Percentiles rank a stretch among this genome's conserved stretches.
Conservation (phyloP, 768 basidiomycete genomes). For the Lyophyllum semitale region DNA sequence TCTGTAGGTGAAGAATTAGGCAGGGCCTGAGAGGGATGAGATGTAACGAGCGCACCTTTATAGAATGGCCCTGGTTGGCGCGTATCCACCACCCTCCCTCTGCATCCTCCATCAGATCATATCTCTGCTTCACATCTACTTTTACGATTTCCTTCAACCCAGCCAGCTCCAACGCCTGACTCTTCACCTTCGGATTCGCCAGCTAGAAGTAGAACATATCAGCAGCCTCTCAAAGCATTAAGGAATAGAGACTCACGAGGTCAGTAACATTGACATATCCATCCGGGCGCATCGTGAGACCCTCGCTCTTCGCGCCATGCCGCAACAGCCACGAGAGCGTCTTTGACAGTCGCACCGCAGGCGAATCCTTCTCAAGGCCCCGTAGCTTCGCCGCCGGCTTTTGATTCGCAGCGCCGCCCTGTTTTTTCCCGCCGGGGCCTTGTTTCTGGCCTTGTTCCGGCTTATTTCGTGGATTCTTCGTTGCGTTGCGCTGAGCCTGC, state of each 20-base stretch:
- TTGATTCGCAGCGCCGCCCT: conserved; percentile 9
- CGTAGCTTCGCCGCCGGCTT: conserved; percentile 45
- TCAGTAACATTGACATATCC: conserved; percentile 85
- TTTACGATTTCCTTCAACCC: conserved; percentile 64
- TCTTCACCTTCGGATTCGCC: conserved; percentile 65
- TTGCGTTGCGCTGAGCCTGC: neutral
- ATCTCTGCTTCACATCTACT: conserved; percentile 68
- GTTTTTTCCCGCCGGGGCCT: conserved; percentile 5
- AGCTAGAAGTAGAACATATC: conserved; percentile 45
- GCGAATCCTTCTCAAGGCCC: conserved; percentile 63
- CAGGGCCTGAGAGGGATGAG: neutral
- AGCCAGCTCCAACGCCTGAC: conserved; percentile 48
- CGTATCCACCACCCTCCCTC: conserved; percentile 79
- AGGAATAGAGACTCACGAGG: conserved; percentile 63
- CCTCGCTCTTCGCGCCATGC: conserved; percentile 81
- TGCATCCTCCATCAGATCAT: conserved; percentile 56
- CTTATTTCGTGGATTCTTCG: conserved; percentile 8
- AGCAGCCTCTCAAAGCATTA: neutral
- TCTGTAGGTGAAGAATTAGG: conserved; percentile 36
- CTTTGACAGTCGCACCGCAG: conserved; percentile 76
- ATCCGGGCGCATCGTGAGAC: conserved; percentile 75
- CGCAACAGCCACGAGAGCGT: conserved; percentile 90
- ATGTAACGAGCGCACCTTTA: conserved; percentile 53
- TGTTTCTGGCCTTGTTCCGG: conserved; percentile 10
- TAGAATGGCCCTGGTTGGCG: conserved; percentile 89